Evolutionary conservation across 352 stramenopile species (phyloP).

Genomic region (Chloridella minuta): DNA sequence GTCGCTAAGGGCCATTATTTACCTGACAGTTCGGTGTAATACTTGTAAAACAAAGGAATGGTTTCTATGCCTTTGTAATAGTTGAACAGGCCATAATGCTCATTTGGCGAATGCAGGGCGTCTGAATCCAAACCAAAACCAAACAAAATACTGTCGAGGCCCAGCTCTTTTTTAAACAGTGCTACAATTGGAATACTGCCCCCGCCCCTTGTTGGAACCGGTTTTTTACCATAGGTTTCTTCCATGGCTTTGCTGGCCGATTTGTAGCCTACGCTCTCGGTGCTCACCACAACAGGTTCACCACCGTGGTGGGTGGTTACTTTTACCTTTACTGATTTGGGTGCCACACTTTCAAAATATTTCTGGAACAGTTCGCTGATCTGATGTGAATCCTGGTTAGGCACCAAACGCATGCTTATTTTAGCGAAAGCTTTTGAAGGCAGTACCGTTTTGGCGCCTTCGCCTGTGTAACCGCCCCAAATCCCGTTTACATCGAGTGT

Average conservation of each 20-base stretch:
- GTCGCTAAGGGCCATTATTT: neutral
- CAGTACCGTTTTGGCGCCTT: neutral
- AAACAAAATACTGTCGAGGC: neutral
- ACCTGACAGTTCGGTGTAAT: neutral
- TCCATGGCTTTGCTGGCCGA: neutral
- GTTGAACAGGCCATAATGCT: constrained; percentile 1
- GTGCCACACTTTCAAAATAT: neutral
- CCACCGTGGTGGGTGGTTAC: neutral
- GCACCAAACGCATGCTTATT: neutral
- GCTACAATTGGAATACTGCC: neutral
- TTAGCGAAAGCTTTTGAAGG: neutral
- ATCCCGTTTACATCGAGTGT: neutral
- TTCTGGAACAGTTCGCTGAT: neutral
- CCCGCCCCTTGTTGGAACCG: neutral
- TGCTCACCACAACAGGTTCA: neutral
- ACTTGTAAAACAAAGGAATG: constrained; percentile 4
- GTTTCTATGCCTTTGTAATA: neutral
- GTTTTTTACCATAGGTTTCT: neutral
- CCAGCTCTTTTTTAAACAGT: neutral
- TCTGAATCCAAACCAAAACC: neutral
- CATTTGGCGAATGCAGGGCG: neutral
- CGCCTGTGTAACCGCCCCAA: neutral
- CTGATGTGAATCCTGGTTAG: neutral
- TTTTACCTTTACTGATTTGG: neutral
- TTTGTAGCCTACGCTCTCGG: neutral